Base-by-base conservation (phyloP, 2,329 filamentous ascomycete genomes). In the Hypoxylon sp. region DNA sequence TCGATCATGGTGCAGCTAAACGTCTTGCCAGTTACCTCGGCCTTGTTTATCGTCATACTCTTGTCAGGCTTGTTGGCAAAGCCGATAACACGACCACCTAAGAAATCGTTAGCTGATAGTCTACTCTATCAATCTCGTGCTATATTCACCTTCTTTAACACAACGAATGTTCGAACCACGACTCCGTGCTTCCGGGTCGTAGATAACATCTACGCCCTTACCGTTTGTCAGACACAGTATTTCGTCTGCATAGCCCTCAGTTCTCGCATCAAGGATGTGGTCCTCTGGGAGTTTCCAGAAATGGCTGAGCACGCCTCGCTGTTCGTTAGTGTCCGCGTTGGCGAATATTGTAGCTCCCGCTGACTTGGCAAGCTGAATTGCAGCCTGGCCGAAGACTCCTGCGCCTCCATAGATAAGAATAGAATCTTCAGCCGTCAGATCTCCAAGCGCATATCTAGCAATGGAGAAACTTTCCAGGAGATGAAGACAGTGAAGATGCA, bases 361-460 rank as follows among this genome's bases (percentile, higher is more conserved):
- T 1, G 73, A 59, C 45, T 69, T 73, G 22, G 81, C 80, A 2
- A 85, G 65, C 9, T 78, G 75, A 2, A 85, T 68, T 2, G 81
- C 82, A 8, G 79, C 80, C 36, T 82, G 76, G 1, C 84, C 83
- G 18, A 80, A 74, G 0, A 77, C 75, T 49, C 82, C 80, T 3
- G 80, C 78, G 2, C 78, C 83, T 8, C 77, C 77, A 53, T 83
- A 80, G 16, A 86, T 74, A 3, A 86, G 74, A 3, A 84, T 75
- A 2, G 67, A 77, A 11, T 77, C 71, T 0, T 71, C 73, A 0
- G 60, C 54, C 2, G 65, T 45, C 5, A 81, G 71, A 0, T 74
- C 76, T 33, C 76, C 71, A 2, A 87, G 72, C 2, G 77, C 78
- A 59, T 85, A 80, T 57, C 79, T 78, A 0, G 82, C 83, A 3